A percentile compares a stretch with the other conserved stretches of the same genome.
These are phyloP conservation scores for Cryptococcus sp. DNA, from an alignment of 1,284 basidiomycete species.

Conservation along the genomic window DNA sequence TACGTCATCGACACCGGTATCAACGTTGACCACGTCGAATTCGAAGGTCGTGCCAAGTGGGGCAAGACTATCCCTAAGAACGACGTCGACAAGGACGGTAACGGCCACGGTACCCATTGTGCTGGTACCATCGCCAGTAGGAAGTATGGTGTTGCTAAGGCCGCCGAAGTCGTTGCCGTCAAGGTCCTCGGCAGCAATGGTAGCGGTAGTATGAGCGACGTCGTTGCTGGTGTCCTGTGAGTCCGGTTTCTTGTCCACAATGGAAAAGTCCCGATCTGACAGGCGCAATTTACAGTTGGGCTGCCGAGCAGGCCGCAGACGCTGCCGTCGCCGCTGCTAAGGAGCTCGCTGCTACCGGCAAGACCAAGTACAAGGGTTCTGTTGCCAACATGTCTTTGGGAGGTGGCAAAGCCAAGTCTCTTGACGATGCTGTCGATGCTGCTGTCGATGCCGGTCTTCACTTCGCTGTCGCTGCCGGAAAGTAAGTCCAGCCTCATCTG, in stretches of 20 bases:
- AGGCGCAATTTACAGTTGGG: conserved; percentile 59
- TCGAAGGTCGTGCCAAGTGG: conserved; percentile 82
- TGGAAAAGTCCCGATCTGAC: conserved; percentile 7
- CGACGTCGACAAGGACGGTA: conserved; percentile 72
- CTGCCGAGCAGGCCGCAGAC: conserved; percentile 64
- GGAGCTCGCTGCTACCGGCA: conserved; percentile 66
- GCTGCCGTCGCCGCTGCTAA: conserved; percentile 62
- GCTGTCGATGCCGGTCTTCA: conserved; percentile 84
- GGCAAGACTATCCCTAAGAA: conserved; percentile 78
- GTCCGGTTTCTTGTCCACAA: conserved; percentile 8
- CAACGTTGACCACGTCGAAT: conserved; percentile 82
- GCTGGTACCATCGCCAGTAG: conserved; percentile 77
- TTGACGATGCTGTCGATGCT: conserved; percentile 82
- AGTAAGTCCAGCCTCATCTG: conserved; percentile 42
- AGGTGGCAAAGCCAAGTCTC: conserved; percentile 85
- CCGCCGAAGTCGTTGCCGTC: conserved; percentile 85
- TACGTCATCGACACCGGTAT: conserved; percentile 69
- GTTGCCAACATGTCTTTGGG: conserved; percentile 98
- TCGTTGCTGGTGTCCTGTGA: conserved; percentile 73
- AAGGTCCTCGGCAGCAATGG: conserved; percentile 95
- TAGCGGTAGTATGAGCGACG: conserved; percentile 93
- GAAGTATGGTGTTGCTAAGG: conserved; percentile 93
- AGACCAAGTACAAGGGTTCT: conserved; percentile 83
- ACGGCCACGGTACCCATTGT: conserved; percentile 73
- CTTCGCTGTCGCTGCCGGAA: conserved; percentile 92